phyloP scores from a whole-genome alignment of 768 basidiomycete species.

The Pleurotus eryngii region DNA sequence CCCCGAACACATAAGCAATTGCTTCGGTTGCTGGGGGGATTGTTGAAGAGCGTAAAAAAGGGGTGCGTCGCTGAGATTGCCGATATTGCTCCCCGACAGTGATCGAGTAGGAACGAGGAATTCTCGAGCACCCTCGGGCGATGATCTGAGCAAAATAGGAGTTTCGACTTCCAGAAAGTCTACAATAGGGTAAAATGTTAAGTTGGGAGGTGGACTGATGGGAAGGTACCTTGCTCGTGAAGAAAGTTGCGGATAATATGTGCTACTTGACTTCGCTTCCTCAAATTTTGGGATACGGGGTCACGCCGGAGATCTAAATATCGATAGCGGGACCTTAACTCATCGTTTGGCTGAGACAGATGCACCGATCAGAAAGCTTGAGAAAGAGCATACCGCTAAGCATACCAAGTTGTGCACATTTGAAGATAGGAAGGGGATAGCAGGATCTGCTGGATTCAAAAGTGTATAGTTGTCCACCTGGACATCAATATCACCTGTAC shows the following conservation, averaged over 20 bases:
- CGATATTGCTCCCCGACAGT: slow-evolving; percentile 24
- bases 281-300: slow-evolving; percentile 72
- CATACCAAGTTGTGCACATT: slow-evolving; percentile 73
- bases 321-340: slow-evolving; percentile 79
- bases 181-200: slow-evolving; percentile 26
- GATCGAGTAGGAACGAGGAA: slow-evolving; percentile 84
- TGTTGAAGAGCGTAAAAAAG: slow-evolving; percentile 89
- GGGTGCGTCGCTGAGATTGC: slow-evolving; percentile 21
- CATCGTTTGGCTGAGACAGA: slow-evolving; percentile 50
- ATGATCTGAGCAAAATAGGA: slow-evolving; percentile 84
- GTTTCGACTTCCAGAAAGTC: slow-evolving; percentile 95
- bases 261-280: slow-evolving; percentile 78
- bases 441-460: slow-evolving; percentile 71
- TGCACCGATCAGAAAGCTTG: slow-evolving; percentile 8
- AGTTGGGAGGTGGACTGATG: slow-evolving; percentile 5
- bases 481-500: slow-evolving; percentile 79
- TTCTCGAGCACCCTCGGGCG: slow-evolving; percentile 92
- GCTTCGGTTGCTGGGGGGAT: slow-evolving; percentile 96
- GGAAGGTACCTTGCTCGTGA: slow-evolving; percentile 59
- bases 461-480: slow-evolving; percentile 65
- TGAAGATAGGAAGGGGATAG: slow-evolving; percentile 84
- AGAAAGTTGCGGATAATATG: slow-evolving; percentile 72
- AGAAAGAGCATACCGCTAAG: slow-evolving; percentile 15
- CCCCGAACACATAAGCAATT: slow-evolving; percentile 87
- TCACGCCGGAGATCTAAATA: slow-evolving; percentile 86